Evolutionary conservation across 495 filamentous ascomycete genomes (phyloP).

Genomic region (Xylaria cubensis): DNA sequence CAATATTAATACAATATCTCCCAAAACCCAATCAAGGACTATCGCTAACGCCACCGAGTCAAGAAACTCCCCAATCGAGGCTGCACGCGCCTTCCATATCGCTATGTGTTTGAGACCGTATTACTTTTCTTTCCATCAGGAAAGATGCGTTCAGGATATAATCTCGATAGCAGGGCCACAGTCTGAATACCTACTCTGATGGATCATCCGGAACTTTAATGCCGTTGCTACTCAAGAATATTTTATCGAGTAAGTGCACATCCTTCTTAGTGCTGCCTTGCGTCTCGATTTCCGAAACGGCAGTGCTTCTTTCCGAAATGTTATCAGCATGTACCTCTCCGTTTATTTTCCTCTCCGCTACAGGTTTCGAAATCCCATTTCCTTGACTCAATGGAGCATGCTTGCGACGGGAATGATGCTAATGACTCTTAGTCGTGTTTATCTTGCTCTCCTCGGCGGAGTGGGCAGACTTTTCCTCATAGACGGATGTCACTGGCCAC

Average conservation of each 20-base stretch:
- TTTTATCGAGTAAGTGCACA: no score
- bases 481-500: constrained; percentile 18
- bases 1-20: neutral
- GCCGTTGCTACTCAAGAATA: neutral
- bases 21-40: neutral
- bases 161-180: neutral
- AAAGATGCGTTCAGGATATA: neutral
- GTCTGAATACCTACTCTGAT: neutral
- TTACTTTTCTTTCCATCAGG: neutral
- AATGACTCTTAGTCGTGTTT: neutral
- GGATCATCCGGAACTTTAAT: neutral
- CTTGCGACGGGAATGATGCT: neutral
- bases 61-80: neutral
- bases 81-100: neutral
- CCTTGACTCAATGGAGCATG: neutral
- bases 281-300: neutral
- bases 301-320: neutral
- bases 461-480: neutral
- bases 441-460: neutral
- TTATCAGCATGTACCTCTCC: neutral
- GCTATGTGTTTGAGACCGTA: neutral
- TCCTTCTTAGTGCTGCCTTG: neutral
- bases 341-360: neutral
- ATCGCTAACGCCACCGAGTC: neutral
- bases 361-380: neutral